Percentiles rank a stretch among this genome's conserved stretches.
These are phyloP conservation scores for Durusdinium trenchii DNA, from an alignment of 73 alveolate genomes.

Conservation along the genomic window DNA sequence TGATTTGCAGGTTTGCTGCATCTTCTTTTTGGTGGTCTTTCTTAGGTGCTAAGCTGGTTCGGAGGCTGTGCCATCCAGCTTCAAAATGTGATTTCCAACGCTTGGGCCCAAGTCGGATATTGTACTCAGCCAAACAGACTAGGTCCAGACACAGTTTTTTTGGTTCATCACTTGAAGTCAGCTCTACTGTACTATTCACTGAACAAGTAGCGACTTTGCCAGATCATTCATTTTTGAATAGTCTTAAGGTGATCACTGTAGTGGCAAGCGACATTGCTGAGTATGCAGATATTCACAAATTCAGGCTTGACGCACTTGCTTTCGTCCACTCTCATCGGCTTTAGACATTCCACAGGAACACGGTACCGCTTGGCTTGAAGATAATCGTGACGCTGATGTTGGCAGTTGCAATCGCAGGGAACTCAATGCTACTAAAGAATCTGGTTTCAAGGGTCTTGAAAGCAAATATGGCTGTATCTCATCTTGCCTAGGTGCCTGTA, in stretches of 20 bases:
- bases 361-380: constrained; percentile 28
- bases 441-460: too few species aligned
- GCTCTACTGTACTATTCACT: too few species aligned
- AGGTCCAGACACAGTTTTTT: too few species aligned
- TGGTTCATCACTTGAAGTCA: too few species aligned
- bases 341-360: too few species aligned
- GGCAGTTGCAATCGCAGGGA: constrained; percentile 39
- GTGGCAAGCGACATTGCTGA: constrained; percentile 17
- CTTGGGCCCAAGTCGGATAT: neutral
- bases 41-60: constrained; percentile 25
- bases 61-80: constrained; percentile 71
- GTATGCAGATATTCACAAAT: constrained; percentile 9
- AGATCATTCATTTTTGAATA: too few species aligned
- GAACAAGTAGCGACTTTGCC: too few species aligned
- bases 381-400: constrained; percentile 38
- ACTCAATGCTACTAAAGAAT: too few species aligned
- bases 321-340: too few species aligned
- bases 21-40: neutral
- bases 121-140: neutral
- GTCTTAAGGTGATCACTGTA: constrained; percentile 22
- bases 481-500: constrained; percentile 8
- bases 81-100: neutral
- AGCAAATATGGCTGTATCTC: neutral
- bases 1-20: neutral
- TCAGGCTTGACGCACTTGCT: too few species aligned